Evolutionary conservation across 2,329 filamentous ascomycete genomes (phyloP).

Genomic region (Epichloe gansuensis): DNA sequence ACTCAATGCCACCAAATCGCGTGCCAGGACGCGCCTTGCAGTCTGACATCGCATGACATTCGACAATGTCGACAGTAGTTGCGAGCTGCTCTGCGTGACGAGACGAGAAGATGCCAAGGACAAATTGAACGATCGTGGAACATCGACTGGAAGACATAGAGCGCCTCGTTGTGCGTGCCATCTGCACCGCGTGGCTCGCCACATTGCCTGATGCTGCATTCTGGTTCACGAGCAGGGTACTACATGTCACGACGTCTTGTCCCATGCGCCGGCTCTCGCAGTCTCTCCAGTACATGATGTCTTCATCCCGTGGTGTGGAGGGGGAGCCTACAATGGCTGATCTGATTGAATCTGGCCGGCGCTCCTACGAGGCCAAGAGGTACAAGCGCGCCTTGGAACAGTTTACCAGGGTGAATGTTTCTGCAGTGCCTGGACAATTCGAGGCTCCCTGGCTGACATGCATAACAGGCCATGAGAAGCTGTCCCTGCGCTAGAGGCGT

Average conservation of each 20-base stretch:
- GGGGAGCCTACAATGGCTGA: slow-evolving; percentile 1
- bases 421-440: background rate
- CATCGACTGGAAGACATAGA: background rate
- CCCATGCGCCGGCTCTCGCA: slow-evolving; percentile 7
- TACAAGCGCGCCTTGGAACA: slow-evolving; percentile 24
- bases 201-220: background rate
- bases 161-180: background rate
- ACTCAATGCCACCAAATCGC: background rate
- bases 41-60: background rate
- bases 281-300: slow-evolving; percentile 6
- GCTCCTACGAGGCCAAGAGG: slow-evolving; percentile 19
- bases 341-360: slow-evolving; percentile 20
- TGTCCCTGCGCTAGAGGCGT: slow-evolving; percentile 22
- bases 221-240: background rate
- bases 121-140: background rate
- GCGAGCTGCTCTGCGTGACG: background rate
- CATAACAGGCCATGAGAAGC: slow-evolving; percentile 22
- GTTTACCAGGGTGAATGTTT: slow-evolving; percentile 22
- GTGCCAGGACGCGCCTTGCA: background rate
- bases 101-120: background rate
- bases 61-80: background rate
- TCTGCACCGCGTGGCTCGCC: background rate
- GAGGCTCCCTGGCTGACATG: background rate
- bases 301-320: slow-evolving; percentile 4
- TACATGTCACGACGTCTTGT: background rate